Conservation (phyloP, 495 filamentous ascomycete species). For the Parathielavia hyrcaniae region DNA sequence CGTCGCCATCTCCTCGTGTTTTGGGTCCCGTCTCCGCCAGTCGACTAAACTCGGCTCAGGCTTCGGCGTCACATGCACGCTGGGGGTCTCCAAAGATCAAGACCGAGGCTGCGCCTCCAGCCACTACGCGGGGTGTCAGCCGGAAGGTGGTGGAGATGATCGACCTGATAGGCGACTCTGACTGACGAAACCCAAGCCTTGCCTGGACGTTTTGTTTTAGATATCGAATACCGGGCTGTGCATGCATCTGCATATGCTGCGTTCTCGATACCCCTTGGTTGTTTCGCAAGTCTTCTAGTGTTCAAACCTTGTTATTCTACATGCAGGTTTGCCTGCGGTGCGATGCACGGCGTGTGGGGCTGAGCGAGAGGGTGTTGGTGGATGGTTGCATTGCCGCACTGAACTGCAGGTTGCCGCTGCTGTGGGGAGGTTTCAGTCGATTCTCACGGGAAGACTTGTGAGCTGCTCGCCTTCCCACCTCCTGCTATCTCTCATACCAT, state of each 20-base stretch:
- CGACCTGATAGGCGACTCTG: conserved; percentile 18
- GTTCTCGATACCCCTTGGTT: neutral
- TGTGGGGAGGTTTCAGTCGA: neutral
- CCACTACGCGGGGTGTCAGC: neutral
- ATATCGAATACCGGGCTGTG: neutral
- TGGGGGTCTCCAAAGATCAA: neutral
- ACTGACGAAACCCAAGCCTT: neutral
- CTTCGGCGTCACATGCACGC: neutral
- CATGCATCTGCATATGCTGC: neutral
- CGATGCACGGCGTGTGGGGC: conserved; percentile 1
- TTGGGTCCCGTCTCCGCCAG: neutral
- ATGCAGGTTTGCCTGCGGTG: neutral
- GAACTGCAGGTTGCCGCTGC: neutral
- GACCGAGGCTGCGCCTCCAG: neutral
- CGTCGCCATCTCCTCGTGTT: neutral
- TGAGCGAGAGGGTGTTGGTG: conserved; percentile 5
- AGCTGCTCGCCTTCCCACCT: neutral
- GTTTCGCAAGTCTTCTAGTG: neutral
- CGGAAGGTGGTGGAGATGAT: conserved; percentile 15
- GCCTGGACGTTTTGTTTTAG: conserved; percentile 1
- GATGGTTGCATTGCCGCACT: conserved; percentile 4
- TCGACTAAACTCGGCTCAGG: neutral
- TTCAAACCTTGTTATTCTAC: neutral
- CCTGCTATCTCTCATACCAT: too few species aligned
- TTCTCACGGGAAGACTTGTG: neutral